Evolutionary conservation across 768 basidiomycete genomes (phyloP), one percentile per base, ranked within the genome.

Genomic region (Grammothele lineata): DNA sequence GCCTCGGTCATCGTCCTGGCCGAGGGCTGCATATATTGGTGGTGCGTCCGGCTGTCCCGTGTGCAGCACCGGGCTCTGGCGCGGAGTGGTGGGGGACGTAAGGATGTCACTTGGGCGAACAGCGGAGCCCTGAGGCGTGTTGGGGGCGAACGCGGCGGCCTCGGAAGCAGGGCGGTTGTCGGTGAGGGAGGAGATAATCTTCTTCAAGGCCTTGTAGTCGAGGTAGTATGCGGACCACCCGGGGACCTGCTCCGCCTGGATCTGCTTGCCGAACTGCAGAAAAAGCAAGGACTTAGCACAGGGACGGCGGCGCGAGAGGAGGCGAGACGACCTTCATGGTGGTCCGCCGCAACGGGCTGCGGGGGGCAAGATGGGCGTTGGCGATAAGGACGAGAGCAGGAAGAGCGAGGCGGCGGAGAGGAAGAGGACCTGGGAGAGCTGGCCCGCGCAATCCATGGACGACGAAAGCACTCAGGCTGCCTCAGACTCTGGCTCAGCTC

Each of bases 121-220:
- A 33, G 8, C 27, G n/a, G n/a, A 33, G 26, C 51, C 44, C 3
- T 41, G 49, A n/a, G n/a, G n/a, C n/a, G n/a, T n/a, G n/a, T 7
- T 30, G 9, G 50, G 39, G 11, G 91, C 90, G 44, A 96, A 71
- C 19, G 89, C 80, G 25, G 91, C 90, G 19, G 91, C 90, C 66
- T 96, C 92, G 7, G 91, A 85, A 39, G 88, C 89, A 6, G 92
- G 91, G 48, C 90, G 81, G 65, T 92, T 89, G 24, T 89, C 86
- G 41, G 84, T 83, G 51, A 97, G 80, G 12, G 94, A 96, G 51
- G 94, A 95, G 60, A 99, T 93, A 60, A 98, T 97, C 78, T 98
- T 92, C 72, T 96, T 96, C 64, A 96, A 77, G 59, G 87, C 87
- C 74, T 99, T 99, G 80, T 99, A 99, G 71, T 98, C 94, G 50